phyloP scores from a whole-genome alignment of 345 rosid genomes.

The Ceriops decandra region DNA sequence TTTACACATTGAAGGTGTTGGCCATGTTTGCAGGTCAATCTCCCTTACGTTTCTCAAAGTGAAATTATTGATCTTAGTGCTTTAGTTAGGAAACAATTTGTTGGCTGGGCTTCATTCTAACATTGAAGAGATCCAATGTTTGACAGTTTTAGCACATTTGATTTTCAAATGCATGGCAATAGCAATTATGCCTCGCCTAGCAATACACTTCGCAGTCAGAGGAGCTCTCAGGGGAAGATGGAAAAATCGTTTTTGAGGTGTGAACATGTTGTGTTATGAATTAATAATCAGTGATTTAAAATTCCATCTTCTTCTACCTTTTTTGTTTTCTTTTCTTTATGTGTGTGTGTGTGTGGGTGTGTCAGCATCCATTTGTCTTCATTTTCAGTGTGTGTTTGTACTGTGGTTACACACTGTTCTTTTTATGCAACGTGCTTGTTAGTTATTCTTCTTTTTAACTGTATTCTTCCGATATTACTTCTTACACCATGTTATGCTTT shows the following conservation, averaged over 20 bases:
- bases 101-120: background rate
- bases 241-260: constrained; percentile 98
- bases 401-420: too few species aligned
- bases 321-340: background rate
- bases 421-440: too few species aligned
- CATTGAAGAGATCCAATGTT: constrained; percentile 4
- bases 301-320: background rate
- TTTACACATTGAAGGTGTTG: constrained; percentile 88
- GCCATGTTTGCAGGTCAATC: constrained; percentile 87
- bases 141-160: constrained; percentile 79
- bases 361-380: too few species aligned
- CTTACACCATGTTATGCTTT: background rate
- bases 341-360: background rate
- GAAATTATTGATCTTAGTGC: background rate
- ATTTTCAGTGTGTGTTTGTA: too few species aligned
- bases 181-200: constrained; percentile 75
- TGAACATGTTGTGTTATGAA: background rate
- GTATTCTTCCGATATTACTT: background rate
- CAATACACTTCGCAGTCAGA: constrained; percentile 42
- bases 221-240: constrained; percentile 97
- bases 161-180: constrained; percentile 87
- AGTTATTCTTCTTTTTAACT: too few species aligned
- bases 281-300: background rate
- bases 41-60: background rate
- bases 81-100: background rate